These are phyloP conservation scores for Zymoseptoria tritici DNA, from an alignment of 2,329 filamentous ascomycete genomes.

Conservation along the genomic window DNA sequence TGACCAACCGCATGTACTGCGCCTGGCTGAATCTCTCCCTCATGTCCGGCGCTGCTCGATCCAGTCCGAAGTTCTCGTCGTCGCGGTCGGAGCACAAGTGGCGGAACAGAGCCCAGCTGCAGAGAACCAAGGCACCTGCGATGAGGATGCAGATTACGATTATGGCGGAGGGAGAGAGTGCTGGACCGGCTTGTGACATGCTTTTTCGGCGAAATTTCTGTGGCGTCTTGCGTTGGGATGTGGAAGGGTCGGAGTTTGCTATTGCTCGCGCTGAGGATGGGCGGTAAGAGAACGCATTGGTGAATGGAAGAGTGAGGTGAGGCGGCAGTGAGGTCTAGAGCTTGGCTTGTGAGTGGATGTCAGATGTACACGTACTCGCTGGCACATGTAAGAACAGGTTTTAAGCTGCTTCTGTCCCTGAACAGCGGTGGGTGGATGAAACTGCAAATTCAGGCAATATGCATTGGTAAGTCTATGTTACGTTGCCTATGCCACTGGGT, in stretches of 20 bases:
- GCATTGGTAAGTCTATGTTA: no score
- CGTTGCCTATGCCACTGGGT: no score
- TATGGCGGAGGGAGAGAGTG: constrained; percentile 1
- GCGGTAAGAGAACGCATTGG: not conserved
- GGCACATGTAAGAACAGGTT: not conserved
- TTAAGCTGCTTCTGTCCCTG: not conserved
- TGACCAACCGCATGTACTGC: constrained; percentile 21
- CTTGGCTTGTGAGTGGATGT: not conserved
- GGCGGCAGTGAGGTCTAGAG: not conserved
- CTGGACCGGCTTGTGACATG: not conserved
- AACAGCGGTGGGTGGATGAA: not conserved
- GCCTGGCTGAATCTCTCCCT: constrained; percentile 14
- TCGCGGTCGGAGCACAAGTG: constrained; percentile 12
- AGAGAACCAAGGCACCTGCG: constrained; percentile 14
- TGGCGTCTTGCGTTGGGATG: no score
- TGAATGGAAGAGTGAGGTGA: not conserved
- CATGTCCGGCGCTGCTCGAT: not conserved
- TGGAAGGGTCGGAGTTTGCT: not conserved
- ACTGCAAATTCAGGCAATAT: no score
- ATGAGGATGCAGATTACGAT: constrained; percentile 19
- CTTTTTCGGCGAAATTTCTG: not conserved
- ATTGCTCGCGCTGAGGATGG: not conserved
- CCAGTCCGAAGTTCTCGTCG: not conserved
- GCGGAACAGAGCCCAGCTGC: constrained; percentile 14
- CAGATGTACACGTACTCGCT: not conserved